Evolutionary conservation across 2,329 filamentous ascomycete genomes (phyloP).

Genomic region (Cercospora brassicicola): DNA sequence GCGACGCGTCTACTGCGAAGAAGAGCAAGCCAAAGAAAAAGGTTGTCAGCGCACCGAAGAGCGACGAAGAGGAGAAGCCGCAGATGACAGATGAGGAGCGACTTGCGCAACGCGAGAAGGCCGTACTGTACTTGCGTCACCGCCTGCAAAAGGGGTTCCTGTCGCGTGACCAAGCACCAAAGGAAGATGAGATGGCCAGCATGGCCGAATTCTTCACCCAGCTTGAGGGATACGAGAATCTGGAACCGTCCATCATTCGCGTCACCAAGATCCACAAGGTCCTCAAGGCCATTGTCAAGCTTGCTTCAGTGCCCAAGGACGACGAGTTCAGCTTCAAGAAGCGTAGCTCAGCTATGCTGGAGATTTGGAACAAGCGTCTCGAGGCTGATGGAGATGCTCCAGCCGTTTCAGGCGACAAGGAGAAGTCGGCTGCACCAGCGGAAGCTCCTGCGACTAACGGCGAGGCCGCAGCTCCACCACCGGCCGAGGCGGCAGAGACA

Average conservation of each 20-base stretch:
- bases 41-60: constrained; percentile 52
- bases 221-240: constrained; percentile 75
- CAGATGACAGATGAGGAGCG: constrained; percentile 57
- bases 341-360: constrained; percentile 75
- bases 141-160: constrained; percentile 93
- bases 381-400: constrained; percentile 37
- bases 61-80: constrained; percentile 59
- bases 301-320: constrained; percentile 81
- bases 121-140: constrained; percentile 88
- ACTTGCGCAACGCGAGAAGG: constrained; percentile 60
- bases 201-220: constrained; percentile 78
- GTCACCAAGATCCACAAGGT: constrained; percentile 98
- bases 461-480: constrained; percentile 30
- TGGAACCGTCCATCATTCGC: constrained; percentile 86
- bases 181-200: constrained; percentile 76
- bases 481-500: constrained; percentile 21
- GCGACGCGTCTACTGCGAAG: constrained; percentile 38
- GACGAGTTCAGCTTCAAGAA: constrained; percentile 87
- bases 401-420: constrained; percentile 41
- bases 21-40: constrained; percentile 63
- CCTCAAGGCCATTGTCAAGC: constrained; percentile 87
- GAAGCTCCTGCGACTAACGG: constrained; percentile 18
- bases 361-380: constrained; percentile 84
- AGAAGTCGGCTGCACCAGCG: constrained; percentile 27
- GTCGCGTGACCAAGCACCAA: constrained; percentile 78